Evolutionary conservation across 1,284 basidiomycete genomes (phyloP), one percentile per base, ranked within the genome.

Genomic region (Rhizoctonia solani): DNA sequence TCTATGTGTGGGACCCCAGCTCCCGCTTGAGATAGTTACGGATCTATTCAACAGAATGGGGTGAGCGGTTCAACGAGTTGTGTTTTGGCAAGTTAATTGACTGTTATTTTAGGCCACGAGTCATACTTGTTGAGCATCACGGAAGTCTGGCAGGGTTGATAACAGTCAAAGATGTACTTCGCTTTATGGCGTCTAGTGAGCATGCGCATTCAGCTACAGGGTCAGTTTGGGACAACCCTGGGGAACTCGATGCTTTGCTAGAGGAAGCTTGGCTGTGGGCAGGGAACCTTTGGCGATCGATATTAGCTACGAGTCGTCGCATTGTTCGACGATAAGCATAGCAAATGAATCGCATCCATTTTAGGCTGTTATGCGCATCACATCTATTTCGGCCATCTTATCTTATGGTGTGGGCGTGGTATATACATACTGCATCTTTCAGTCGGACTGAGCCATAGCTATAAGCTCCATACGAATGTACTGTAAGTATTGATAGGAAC

Each of bases 1-100:
- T 1, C 83, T 99, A 69, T 93, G 90, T 0, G 95, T 98, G 1
- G 90, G 93, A n/a, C 90, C 94, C 0, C 90, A 91, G 72, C 85
- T 98, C 69, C 93, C 95, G 1, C 81, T 99, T 44, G 96, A 99
- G 77, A 95, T 98, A 66, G 94, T 96, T 11, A 93, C 98, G 88
- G 92, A 97, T 75, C 79, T 98, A 29, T 98, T 98, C 81, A 92
- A 95, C 74, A 85, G 93, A 54, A 91, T 98, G 88, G 95, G 96
- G 95, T 95, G 74, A 71, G 91, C 16, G 19, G 46, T 21, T 68
- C 39, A 50, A 32, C 21, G 29, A 58, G 39, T 58, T 66, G 52
- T 63, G 52, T 69, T 70, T 27, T 54, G 44, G 63, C 42, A 30
- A 14, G 54, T 68, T 37, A 67, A 46, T 49, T 46, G 53, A 11